Percentiles rank a stretch among this genome's conserved stretches.
phyloP scores from a whole-genome alignment of 208 protist genomes.

The Trypanosoma melophagium region DNA sequence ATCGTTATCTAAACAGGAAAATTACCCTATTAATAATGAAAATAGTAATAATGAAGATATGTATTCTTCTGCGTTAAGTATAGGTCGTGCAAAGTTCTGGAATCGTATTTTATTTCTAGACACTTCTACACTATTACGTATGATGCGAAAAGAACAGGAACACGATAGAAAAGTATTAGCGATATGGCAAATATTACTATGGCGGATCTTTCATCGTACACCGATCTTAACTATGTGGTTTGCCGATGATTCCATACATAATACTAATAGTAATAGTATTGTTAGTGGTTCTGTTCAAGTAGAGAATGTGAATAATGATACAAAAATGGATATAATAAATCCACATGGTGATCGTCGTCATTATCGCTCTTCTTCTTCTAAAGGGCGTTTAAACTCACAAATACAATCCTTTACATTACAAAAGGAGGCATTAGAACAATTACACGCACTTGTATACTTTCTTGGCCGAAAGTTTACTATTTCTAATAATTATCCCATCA shows the following conservation, averaged over 20 bases:
- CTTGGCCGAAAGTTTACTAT: background rate
- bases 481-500: background rate
- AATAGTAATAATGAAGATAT: background rate
- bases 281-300: background rate
- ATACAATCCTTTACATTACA: background rate
- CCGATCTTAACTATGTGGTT: constrained; percentile 25
- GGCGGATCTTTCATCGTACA: constrained; percentile 8
- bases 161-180: no score
- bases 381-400: background rate
- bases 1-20: background rate
- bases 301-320: background rate
- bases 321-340: background rate
- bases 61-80: background rate
- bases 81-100: background rate
- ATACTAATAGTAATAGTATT: background rate
- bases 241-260: background rate
- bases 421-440: constrained; percentile 16
- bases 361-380: background rate
- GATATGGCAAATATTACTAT: constrained; percentile 18
- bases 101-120: constrained; percentile 13
- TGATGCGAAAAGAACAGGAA: background rate
- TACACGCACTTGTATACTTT: constrained; percentile 20
- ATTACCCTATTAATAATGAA: background rate
- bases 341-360: background rate
- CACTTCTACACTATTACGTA: background rate